Evolutionary conservation across 2,329 filamentous ascomycete genomes (phyloP).

Genomic region (Fusarium drepaniforme): DNA sequence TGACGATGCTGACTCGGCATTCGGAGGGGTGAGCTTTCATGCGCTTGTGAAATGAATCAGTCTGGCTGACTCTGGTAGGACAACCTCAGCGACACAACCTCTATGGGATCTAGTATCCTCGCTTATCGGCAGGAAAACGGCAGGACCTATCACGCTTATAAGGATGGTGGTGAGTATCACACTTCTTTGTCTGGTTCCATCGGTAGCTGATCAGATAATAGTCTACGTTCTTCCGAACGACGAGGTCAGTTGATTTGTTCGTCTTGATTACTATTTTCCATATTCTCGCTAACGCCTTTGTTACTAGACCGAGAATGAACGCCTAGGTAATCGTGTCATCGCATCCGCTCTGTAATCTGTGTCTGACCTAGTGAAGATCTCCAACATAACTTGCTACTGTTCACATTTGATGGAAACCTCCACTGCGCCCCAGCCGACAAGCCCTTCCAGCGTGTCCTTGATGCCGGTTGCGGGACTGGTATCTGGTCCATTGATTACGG

Average conservation of each 20-base stretch:
- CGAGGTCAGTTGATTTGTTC: not conserved
- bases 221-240: not conserved
- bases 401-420: not conserved
- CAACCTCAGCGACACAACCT: not conserved
- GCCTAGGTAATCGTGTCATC: not conserved
- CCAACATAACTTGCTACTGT: not conserved
- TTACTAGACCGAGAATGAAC: not conserved
- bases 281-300: not conserved
- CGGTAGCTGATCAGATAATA: not conserved
- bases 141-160: not conserved
- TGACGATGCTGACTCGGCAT: not conserved
- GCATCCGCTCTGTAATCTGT: not conserved
- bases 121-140: not conserved
- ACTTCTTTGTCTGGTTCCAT: not conserved
- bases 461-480: not conserved
- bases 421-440: not conserved
- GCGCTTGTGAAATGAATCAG: not conserved
- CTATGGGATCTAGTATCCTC: not conserved
- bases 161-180: not conserved
- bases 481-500: slow-evolving; percentile 1
- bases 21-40: not conserved
- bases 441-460: not conserved
- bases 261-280: not conserved
- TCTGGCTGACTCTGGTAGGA: not conserved
- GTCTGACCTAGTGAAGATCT: not conserved